Evolutionary conservation across 1,284 basidiomycete species (phyloP), one percentile per base, ranked within the genome.

Genomic region (Sphagnurus paluster): DNA sequence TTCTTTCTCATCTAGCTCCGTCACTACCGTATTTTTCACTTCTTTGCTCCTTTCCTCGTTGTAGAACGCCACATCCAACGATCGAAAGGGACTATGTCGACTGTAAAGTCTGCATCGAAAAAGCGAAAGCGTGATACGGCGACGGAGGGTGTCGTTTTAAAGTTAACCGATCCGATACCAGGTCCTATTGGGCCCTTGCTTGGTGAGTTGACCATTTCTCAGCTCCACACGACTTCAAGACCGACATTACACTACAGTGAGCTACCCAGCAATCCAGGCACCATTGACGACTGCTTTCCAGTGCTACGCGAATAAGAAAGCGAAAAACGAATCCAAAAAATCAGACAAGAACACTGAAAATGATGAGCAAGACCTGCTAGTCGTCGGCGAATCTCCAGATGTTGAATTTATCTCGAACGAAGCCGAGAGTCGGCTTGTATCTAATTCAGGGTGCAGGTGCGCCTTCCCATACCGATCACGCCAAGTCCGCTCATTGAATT

Each of bases 251-350:
- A 47, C 32, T 42, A 52, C 63, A 93, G 90, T 81, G 48, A 85
- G 81, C 64, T 92, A 89, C 63, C 90, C 90, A 24, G 80, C 83
- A 5, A 60, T 91, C 26, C 66, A 76, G 33, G 79, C 87, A 10
- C 75, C 84, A 5, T 63, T 71, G 48, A 71, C 72, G 6, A 90
- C 80, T 2, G 61, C 82, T 1, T 93, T 91, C 66, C 71, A 75
- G 46, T 76, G 83, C 56, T 92, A 87, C 65, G 68, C 71, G 23
- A 66, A 61, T 24, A 76, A 73, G 59, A 68, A 64, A 55, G 46
- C 61, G n/a, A 49, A 53, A 48, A 63, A 68, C 20, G 63, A 70
- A n/a, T 53, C 47, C 21, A 46, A 46, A 16, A 55, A 59, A 32
- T 54, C 59, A 20, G 53, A 63, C n/a, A 43, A 51, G 42, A 39